Conservation (phyloP, 2,329 filamentous ascomycete species). For the Cordyceps fumosorosea region DNA sequence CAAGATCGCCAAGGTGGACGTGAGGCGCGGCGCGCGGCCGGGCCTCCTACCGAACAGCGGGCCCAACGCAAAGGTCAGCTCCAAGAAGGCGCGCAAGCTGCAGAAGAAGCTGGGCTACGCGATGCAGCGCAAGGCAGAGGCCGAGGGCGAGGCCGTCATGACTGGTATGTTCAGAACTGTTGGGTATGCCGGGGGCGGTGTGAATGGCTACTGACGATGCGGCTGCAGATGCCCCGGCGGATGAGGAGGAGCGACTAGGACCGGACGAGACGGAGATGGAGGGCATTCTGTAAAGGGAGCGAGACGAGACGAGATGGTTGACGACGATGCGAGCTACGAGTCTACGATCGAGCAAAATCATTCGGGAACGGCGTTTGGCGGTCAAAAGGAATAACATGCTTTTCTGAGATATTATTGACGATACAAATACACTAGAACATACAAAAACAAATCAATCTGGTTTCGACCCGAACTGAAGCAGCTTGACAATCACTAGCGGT, state of each 20-base stretch:
- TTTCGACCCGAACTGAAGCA: background rate
- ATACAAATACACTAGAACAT: background rate
- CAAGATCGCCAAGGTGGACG: conserved; percentile 37
- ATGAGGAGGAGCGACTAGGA: conserved; percentile 17
- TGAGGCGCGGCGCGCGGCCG: conserved; percentile 42
- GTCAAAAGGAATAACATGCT: background rate
- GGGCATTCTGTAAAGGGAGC: conserved; percentile 15
- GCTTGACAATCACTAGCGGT: background rate
- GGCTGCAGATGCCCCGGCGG: conserved; percentile 17
- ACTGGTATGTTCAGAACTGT: conserved; percentile 28
- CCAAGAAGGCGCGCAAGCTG: conserved; percentile 50
- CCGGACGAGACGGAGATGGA: conserved; percentile 21
- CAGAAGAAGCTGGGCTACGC: conserved; percentile 48
- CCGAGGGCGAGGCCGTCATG: conserved; percentile 44
- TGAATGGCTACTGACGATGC: conserved; percentile 12
- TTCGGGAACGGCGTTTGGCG: conserved; percentile 1
- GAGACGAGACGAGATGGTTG: background rate
- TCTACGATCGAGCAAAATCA: background rate
- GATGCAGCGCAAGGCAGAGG: conserved; percentile 45
- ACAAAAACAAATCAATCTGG: background rate
- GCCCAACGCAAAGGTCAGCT: conserved; percentile 42
- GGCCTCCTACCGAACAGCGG: conserved; percentile 52
- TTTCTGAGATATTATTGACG: background rate
- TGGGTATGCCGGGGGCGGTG: background rate
- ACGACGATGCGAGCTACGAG: background rate